phyloP scores from a whole-genome alignment of 1,139 yeast species.

The Zhuliangozyma parablackwelliae region DNA sequence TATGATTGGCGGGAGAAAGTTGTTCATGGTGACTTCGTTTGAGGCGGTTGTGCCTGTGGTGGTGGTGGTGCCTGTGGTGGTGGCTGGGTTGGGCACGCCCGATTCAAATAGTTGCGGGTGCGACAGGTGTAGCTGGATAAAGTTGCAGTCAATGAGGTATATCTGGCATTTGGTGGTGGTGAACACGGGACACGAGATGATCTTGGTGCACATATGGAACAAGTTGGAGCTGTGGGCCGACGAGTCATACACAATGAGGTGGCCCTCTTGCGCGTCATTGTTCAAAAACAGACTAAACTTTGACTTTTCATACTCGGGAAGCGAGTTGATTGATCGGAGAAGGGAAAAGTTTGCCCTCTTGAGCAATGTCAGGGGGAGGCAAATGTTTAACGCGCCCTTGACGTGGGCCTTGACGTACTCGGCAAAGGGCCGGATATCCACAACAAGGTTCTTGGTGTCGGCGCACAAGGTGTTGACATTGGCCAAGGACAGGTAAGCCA shows the following conservation, averaged over 20 bases:
- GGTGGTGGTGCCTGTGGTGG: too few species aligned
- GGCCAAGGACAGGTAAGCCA: neutral
- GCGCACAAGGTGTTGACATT: neutral
- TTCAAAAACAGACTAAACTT: slow-evolving; percentile 15
- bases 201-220: slow-evolving; percentile 47
- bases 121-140: slow-evolving; percentile 11
- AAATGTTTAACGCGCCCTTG: slow-evolving; percentile 57
- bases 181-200: slow-evolving; percentile 22
- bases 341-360: slow-evolving; percentile 64
- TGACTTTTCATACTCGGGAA: slow-evolving; percentile 42
- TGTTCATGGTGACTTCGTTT: slow-evolving; percentile 4
- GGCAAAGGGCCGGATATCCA: slow-evolving; percentile 71
- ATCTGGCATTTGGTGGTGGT: slow-evolving; percentile 6
- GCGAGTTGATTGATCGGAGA: slow-evolving; percentile 51
- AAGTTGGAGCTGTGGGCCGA: slow-evolving; percentile 32
- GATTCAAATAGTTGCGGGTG: slow-evolving; percentile 9
- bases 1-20: slow-evolving; percentile 11
- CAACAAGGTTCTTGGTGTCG: slow-evolving; percentile 27
- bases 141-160: slow-evolving; percentile 8
- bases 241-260: slow-evolving; percentile 26
- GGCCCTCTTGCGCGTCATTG: neutral
- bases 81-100: slow-evolving; percentile 1
- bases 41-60: neutral
- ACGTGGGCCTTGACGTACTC: slow-evolving; percentile 54
- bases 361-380: slow-evolving; percentile 73